Base-by-base conservation (phyloP, 2,329 filamentous ascomycete genomes). In the Colletotrichum sp. region DNA sequence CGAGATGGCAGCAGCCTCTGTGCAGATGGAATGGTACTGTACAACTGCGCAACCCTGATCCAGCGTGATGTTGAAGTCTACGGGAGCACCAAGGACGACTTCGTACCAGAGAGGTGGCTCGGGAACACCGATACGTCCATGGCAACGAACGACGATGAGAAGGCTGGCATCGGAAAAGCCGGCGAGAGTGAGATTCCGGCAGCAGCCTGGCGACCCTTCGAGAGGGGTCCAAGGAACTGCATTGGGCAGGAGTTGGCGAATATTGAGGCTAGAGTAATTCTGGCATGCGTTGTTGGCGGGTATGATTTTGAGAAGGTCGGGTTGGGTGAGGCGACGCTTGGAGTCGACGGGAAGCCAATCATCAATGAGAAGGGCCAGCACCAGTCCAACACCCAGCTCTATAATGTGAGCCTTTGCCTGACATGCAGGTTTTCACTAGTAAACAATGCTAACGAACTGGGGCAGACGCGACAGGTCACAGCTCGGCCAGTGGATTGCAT, bases 191-290 rank as follows among this genome's bases (percentile, higher is more conserved):
- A 68, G 18, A 76, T 77, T 7, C 77, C 80, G 79, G 78, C 76
- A 57, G 85, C 87, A 70, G 87, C 89, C 1, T 92, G 86, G 85
- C 83, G 90, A 12, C 86, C 90, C 0, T 92, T 92, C 77, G 88
- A 89, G 78, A 84, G 87, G 71, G 90, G 90, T 0, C 86, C 86
- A 4, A 81, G 90, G 15, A 88, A 86, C 64, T 92, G 90, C 77
- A 87, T 92, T 34, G 90, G 90, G 2, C 89, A 91, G 80, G 88
- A 89, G 77, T 82, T 92, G 36, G 90, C 87, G 2, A 87, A 88
- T 81, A 83, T 90, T n/a, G 90, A 92, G 81, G 79, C 88, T 15
- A 87, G 87, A 75, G 83, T 89, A 16, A 86, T 89, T 13, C 80
- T 92, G 36, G 87, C 78, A 28, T 72, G 71, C 24, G 76, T 76